Evolutionary conservation across 257 asterid genomes (phyloP), one percentile per base, ranked within the genome.

Genomic region (Fraxinus cuspidata): DNA sequence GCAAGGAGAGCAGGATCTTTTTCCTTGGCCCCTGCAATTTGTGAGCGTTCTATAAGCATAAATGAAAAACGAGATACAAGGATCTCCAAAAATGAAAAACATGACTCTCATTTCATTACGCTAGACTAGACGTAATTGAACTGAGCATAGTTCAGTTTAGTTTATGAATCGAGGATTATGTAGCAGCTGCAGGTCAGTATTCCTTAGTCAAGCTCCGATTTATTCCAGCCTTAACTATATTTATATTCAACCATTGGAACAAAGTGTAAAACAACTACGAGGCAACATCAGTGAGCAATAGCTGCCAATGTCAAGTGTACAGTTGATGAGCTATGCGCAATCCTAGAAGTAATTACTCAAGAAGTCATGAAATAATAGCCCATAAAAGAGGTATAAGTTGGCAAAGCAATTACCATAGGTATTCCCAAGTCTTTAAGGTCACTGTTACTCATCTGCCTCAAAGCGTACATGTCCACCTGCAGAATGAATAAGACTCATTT

Each of bases 361-460:
- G 25, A 73, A 60, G 23, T 21, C 70, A 71, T 2, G 66, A 34
- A 73, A 34, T 42, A 73, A 25, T 42, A 74, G 63, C 51, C 64
- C 42, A 71, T 64, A 25, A 76, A 71, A 69, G 68, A 58, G 76
- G 31, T 23, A 28, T 34, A 37, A 68, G 32, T 42, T 38, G 40
- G 74, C 73, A 84, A 67, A 78, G 28, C 37, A 23, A 79, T 78
- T 93, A 96, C 99, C 98, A 93, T 90, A 60, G 99, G 99, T 79
- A 96, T 83, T 71, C 99, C 99, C 86, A 93, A 71, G 84, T 89
- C 97, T 83, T 92, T 93, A 76, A 93, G 96, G 84, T 96, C 99
- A 74, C 79, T 75, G 85, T 93, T 97, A 42, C 92, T 79, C 98
- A 92, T 93, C 83, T 94, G 97, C 87, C 84, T 93, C 94, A 96